A percentile compares a stretch with the other conserved stretches of the same genome.
Conservation (phyloP, 2,329 filamentous ascomycete genomes). For the Penicillium hesseltinei region DNA sequence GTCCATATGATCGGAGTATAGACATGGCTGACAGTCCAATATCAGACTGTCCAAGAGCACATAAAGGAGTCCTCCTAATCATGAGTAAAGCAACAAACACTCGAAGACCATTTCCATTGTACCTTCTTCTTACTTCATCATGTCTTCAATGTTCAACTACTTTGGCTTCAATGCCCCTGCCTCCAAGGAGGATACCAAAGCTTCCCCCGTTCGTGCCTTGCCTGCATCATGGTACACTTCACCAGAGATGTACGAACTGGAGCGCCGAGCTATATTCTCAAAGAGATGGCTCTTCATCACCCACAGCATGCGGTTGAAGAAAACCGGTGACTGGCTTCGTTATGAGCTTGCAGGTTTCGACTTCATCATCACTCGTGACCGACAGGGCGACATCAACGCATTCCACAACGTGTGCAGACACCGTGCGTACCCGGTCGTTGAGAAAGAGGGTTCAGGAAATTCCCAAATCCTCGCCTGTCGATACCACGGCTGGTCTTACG, state of each 20-base stretch:
- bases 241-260: constrained; percentile 25
- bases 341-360: constrained; percentile 24
- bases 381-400: constrained; percentile 20
- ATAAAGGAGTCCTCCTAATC: background rate
- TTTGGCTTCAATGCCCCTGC: constrained; percentile 20
- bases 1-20: constrained; percentile 6
- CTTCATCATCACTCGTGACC: constrained; percentile 24
- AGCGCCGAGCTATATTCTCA: constrained; percentile 24
- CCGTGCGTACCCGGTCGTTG: constrained; percentile 24
- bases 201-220: constrained; percentile 17
- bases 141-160: constrained; percentile 23
- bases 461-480: constrained; percentile 22
- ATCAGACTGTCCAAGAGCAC: background rate
- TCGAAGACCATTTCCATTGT: background rate
- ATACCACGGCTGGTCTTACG: constrained; percentile 27
- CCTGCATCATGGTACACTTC: constrained; percentile 26
- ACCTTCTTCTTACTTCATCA: background rate
- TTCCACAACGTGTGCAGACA: constrained; percentile 27
- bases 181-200: constrained; percentile 11
- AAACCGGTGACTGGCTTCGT: constrained; percentile 23
- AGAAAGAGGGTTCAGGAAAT: constrained; percentile 22
- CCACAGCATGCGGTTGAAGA: constrained; percentile 22
- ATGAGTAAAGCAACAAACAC: background rate
- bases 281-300: constrained; percentile 25
- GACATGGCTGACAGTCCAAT: background rate